A percentile compares a stretch with the other conserved stretches of the same genome.
Evolutionary conservation across 2,329 filamentous ascomycete species (phyloP).

Genomic region (Neonectria ditissima): DNA sequence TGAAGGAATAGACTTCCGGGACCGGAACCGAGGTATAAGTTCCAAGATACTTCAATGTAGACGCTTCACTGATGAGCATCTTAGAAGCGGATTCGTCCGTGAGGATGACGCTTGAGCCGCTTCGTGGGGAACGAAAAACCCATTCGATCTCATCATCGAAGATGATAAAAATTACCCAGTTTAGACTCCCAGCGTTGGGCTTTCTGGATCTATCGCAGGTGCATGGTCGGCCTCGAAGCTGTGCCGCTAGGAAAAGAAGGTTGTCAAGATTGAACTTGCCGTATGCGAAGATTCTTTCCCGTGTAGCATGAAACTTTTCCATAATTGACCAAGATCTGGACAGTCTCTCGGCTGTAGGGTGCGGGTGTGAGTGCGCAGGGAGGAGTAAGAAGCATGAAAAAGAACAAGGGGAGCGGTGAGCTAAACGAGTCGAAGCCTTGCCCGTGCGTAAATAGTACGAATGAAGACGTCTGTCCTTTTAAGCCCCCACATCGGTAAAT

Average conservation of each 20-base stretch:
- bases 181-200: constrained; percentile 33
- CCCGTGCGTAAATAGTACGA: too few relatives aligned
- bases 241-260: constrained; percentile 35
- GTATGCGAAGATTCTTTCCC: constrained; percentile 5
- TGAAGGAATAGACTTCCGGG: constrained; percentile 40
- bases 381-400: too few relatives aligned
- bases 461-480: too few relatives aligned
- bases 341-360: too few relatives aligned
- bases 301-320: background rate
- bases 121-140: constrained; percentile 37
- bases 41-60: constrained; percentile 37
- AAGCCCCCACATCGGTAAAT: too few relatives aligned
- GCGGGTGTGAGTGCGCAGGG: too few relatives aligned
- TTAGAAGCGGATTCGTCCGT: constrained; percentile 34
- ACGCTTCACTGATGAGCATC: constrained; percentile 40
- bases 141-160: constrained; percentile 42
- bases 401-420: too few relatives aligned
- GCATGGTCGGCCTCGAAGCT: constrained; percentile 33
- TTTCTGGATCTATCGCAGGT: constrained; percentile 22
- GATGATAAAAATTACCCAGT: constrained; percentile 38
- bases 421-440: too few relatives aligned
- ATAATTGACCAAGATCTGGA: background rate
- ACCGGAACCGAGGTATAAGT: constrained; percentile 36
- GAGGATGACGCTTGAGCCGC: constrained; percentile 4
- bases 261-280: constrained; percentile 37